Evolutionary conservation across 768 basidiomycete species (phyloP), one percentile per base, ranked within the genome.

Genomic region (Calocera viscosa): DNA sequence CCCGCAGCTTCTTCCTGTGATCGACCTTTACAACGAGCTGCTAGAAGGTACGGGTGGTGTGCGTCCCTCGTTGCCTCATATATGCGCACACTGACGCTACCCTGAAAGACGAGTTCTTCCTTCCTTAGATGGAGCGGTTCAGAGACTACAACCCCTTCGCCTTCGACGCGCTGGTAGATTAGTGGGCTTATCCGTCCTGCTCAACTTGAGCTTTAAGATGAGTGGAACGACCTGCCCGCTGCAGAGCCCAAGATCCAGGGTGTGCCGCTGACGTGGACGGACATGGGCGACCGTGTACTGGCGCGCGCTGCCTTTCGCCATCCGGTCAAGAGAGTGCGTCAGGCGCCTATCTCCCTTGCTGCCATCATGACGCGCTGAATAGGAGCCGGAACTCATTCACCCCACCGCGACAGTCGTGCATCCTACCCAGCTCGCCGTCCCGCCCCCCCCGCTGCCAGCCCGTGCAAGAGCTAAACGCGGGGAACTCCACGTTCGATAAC

Each of bases 1-100:
- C 85, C 81, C 86, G 0, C 80, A 88, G 1, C 76, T 98, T 0
- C 77, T 97, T 8, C 82, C 96, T 66, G 82, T 94, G 8, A 81
- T 84, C 1, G 88, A 94, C 64, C 75, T 96, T 11, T 95, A 96
- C 75, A 82, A 85, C 1, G 89, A 94, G 67, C 83, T 86, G 0
- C 82, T 98, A 34, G 80, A 91, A 34, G 92, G 93, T 0, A 90
- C 97, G 82, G 91, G 91, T 0, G 96, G 98, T 71, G 95, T 97
- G 76, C 95, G 98, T 74, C 97, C 98, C 78, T 96, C 96, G 85
- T 40, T 10, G 10, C 10, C 19, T 10, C 39, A 40, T 40, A 40
- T 40, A 40, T 40, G 39, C 39, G 19, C 19, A 40, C 19, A 40
- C 39, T 40, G 11, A 40, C 10, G 11, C 39, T 10, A 40, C 10